Conservation (phyloP, 1,284 basidiomycete species). For the Papiliotrema terrestris region DNA sequence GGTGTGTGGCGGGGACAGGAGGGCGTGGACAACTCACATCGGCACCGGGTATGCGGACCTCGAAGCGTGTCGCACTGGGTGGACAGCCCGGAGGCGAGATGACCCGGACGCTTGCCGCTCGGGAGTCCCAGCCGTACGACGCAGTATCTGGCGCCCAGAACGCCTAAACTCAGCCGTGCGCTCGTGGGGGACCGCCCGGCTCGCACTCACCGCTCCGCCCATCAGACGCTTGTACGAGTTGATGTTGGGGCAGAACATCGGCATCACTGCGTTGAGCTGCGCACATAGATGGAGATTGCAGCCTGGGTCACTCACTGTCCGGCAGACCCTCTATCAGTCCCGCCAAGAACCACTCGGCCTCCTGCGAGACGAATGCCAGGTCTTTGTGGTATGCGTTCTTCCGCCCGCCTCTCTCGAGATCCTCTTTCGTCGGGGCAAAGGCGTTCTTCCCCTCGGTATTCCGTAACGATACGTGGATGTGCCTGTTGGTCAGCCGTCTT, state of each 20-base stretch:
- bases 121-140: constrained; percentile 87
- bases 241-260: constrained; percentile 76
- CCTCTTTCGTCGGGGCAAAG: constrained; percentile 61
- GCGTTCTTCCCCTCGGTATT: constrained; percentile 68
- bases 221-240: constrained; percentile 97
- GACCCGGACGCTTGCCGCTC: constrained; percentile 84
- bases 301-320: constrained; percentile 70
- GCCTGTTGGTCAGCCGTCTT: constrained; percentile 52
- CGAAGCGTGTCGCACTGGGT: constrained; percentile 75
- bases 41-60: constrained; percentile 93
- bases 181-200: neutral
- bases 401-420: constrained; percentile 62
- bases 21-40: constrained; percentile 74
- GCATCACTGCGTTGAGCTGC: constrained; percentile 38
- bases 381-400: constrained; percentile 70
- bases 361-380: constrained; percentile 74
- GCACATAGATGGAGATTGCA: no score
- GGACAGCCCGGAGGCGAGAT: constrained; percentile 83
- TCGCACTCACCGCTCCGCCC: constrained; percentile 61
- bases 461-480: constrained; percentile 85
- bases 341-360: constrained; percentile 88
- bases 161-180: constrained; percentile 51
- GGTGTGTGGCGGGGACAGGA: no score
- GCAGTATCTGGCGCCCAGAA: constrained; percentile 93
- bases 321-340: constrained; percentile 83